These are phyloP conservation scores for Digitaria exilis DNA, from an alignment of 202 grass and related monocot species.

Conservation along the genomic window DNA sequence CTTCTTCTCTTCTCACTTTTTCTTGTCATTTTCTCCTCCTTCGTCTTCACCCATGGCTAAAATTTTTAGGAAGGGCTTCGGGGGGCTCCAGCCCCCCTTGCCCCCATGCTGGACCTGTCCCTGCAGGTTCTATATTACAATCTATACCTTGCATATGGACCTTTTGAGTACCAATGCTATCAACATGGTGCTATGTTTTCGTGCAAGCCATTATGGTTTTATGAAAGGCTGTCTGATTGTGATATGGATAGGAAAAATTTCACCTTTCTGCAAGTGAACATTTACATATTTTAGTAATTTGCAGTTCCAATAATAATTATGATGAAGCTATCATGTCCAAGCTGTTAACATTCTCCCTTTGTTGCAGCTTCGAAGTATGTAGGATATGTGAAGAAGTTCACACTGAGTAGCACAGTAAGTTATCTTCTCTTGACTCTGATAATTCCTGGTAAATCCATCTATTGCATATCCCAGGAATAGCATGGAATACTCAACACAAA, in stretches of 20 bases:
- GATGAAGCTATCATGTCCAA: neutral
- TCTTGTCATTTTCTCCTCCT: no score
- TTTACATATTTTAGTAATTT: neutral
- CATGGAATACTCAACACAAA: slow-evolving; percentile 17
- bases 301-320: neutral
- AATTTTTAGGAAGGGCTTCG: no score
- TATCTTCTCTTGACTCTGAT: slow-evolving; percentile 26
- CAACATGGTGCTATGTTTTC: neutral
- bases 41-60: no score
- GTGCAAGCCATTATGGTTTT: neutral
- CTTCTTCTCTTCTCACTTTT: no score
- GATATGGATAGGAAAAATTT: neutral
- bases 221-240: neutral
- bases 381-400: slow-evolving; percentile 98
- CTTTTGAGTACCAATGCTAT: slow-evolving; percentile 8
- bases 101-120: no score
- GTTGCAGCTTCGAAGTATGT: slow-evolving; percentile 95
- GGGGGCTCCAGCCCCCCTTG: no score
- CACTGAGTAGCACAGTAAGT: slow-evolving; percentile 88
- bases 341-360: slow-evolving; percentile 36
- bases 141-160: neutral
- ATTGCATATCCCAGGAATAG: slow-evolving; percentile 5
- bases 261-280: neutral
- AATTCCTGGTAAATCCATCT: neutral
- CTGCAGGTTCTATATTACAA: neutral